A percentile compares a stretch with the other conserved stretches of the same genome.
Conservation (phyloP, 75 land plant genomes). For the Pseudotsuga menziesii region DNA sequence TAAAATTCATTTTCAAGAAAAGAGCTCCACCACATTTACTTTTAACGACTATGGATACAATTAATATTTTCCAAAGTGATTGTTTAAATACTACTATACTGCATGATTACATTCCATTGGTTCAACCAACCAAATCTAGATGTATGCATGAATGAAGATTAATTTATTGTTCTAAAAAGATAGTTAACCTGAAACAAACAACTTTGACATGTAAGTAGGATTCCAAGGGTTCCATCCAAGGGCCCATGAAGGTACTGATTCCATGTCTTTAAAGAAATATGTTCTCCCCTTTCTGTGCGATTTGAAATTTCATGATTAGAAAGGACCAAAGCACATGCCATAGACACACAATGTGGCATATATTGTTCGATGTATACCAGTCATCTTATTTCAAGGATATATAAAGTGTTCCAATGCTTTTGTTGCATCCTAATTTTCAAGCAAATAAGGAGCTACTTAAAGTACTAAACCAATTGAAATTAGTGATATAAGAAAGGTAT, state of each 20-base stretch:
- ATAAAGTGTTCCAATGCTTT: conserved; percentile 79
- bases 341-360: conserved; percentile 22
- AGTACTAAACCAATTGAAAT: neutral
- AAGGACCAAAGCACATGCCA: conserved; percentile 27
- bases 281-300: neutral
- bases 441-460: neutral
- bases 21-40: conserved; percentile 5
- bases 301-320: conserved; percentile 15
- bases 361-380: conserved; percentile 19
- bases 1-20: neutral
- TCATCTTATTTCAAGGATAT: conserved; percentile 60
- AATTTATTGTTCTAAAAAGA: neutral
- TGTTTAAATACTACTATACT: neutral
- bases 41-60: neutral
- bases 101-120: neutral
- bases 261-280: conserved; percentile 43
- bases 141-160: neutral
- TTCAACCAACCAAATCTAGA: neutral
- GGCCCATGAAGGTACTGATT: conserved; percentile 48
- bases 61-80: neutral
- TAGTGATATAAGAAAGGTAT: neutral
- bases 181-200: conserved; percentile 65
- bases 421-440: conserved; percentile 73
- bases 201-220: conserved; percentile 59
- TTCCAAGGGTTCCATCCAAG: conserved; percentile 73